phyloP scores from a whole-genome alignment of 2,329 filamentous ascomycete genomes.

The Talaromyces sp. region DNA sequence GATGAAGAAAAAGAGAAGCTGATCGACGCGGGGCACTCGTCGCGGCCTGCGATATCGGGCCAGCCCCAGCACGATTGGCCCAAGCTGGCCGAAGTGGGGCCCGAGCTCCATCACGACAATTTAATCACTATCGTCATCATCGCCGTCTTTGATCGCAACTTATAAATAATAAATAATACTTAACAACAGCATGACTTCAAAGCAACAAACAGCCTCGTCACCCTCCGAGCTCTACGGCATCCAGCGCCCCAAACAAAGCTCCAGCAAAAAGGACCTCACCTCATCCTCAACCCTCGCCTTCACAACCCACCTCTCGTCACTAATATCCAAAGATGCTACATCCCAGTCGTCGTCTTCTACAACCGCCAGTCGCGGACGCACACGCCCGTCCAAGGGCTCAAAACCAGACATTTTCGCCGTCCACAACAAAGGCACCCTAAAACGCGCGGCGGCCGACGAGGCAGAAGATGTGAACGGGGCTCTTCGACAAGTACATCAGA shows the following conservation, averaged over 20 bases:
- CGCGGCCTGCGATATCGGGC: not conserved
- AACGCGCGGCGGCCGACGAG: constrained; percentile 57
- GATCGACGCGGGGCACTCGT: not conserved
- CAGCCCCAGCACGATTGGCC: constrained; percentile 3
- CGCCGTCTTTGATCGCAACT: not conserved
- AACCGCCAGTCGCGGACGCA: constrained; percentile 23
- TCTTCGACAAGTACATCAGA: constrained; percentile 57
- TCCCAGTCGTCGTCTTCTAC: not conserved
- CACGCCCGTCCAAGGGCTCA: constrained; percentile 40
- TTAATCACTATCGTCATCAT: not conserved
- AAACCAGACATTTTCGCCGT: constrained; percentile 67
- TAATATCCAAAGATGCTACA: constrained; percentile 58
- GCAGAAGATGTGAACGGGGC: constrained; percentile 40
- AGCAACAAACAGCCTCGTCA: constrained; percentile 26
- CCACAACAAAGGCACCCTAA: constrained; percentile 59
- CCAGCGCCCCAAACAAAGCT: constrained; percentile 59
- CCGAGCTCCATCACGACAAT: not conserved
- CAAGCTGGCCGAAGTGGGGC: not conserved
- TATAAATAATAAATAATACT: not conserved
- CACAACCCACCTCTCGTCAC: constrained; percentile 76
- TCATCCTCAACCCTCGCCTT: constrained; percentile 75
- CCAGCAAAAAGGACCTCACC: constrained; percentile 58
- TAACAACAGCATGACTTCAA: constrained; percentile 51
- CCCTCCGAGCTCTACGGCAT: constrained; percentile 69
- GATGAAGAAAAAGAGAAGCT: not conserved